These are phyloP conservation scores for Bathelium albidoporum DNA, from an alignment of 495 filamentous ascomycete genomes.

Conservation along the genomic window DNA sequence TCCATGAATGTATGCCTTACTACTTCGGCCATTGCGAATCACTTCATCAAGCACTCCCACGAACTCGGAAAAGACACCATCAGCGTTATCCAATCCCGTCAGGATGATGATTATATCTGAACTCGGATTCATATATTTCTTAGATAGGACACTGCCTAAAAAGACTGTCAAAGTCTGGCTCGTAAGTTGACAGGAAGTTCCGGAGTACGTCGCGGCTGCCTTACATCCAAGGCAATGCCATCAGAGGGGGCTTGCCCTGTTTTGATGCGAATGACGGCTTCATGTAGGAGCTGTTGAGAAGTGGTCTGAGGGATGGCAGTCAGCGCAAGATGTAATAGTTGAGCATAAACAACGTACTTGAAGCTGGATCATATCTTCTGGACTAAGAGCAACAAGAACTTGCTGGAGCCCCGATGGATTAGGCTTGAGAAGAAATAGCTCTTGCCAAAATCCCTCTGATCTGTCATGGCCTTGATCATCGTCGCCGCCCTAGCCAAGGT, in stretches of 20 bases:
- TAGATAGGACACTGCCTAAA: slow-evolving; percentile 65
- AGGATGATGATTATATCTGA: slow-evolving; percentile 87
- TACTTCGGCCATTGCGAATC: slow-evolving; percentile 64
- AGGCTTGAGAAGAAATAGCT: slow-evolving; percentile 83
- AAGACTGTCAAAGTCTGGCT: slow-evolving; percentile 81
- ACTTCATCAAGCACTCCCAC: slow-evolving; percentile 68
- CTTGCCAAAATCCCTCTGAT: slow-evolving; percentile 87
- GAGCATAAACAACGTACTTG: slow-evolving; percentile 40
- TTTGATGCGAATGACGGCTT: slow-evolving; percentile 60
- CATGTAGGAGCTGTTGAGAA: slow-evolving; percentile 62
- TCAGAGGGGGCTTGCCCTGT: slow-evolving; percentile 51
- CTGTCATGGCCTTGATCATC: slow-evolving; percentile 55
- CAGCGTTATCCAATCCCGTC: slow-evolving; percentile 78
- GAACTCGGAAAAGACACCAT: slow-evolving; percentile 78
- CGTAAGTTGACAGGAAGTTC: slow-evolving; percentile 30
- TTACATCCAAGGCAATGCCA: slow-evolving; percentile 81
- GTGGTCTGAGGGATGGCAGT: not conserved
- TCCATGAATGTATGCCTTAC: slow-evolving; percentile 39
- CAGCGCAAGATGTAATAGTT: not conserved
- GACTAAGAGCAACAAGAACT: slow-evolving; percentile 54
- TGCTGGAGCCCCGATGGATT: slow-evolving; percentile 54
- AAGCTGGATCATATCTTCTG: slow-evolving; percentile 64
- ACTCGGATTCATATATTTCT: slow-evolving; percentile 91
- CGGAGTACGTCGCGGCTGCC: slow-evolving; percentile 19
- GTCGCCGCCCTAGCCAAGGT: slow-evolving; percentile 22